Conservation (phyloP, 208 protist genomes). For the Trypanosoma avium region DNA sequence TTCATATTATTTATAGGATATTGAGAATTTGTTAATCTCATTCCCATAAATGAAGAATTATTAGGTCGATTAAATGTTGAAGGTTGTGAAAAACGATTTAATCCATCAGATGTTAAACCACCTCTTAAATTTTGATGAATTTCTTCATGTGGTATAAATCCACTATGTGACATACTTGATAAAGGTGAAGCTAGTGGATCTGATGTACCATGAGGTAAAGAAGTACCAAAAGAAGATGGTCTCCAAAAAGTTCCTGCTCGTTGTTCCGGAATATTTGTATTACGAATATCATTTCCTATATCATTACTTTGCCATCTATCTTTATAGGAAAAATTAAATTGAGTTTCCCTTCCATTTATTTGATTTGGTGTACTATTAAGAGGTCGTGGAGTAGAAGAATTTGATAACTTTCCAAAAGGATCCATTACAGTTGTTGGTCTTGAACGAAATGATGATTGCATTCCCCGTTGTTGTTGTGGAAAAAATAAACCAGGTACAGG, state of each 20-base stretch:
- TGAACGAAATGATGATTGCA: background rate
- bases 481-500: background rate
- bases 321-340: constrained; percentile 5
- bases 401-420: constrained; percentile 20
- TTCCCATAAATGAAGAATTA: background rate
- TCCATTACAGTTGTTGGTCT: constrained; percentile 12
- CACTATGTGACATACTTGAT: constrained; percentile 24
- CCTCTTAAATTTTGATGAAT: background rate
- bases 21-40: background rate
- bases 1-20: background rate
- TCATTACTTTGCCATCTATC: constrained; percentile 29
- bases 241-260: constrained; percentile 16
- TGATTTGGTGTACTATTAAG: background rate
- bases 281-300: background rate
- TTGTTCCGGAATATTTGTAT: background rate
- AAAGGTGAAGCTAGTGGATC: constrained; percentile 18
- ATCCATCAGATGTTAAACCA: background rate
- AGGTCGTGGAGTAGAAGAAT: constrained; percentile 8
- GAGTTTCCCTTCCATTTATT: background rate
- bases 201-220: background rate
- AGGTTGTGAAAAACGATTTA: constrained; percentile 6
- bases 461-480: no score
- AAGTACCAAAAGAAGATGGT: constrained; percentile 2
- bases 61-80: background rate
- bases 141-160: constrained; percentile 10